Evolutionary conservation across 2,329 filamentous ascomycete genomes (phyloP).

Genomic region (Magnaporthiopsis rhizophila): DNA sequence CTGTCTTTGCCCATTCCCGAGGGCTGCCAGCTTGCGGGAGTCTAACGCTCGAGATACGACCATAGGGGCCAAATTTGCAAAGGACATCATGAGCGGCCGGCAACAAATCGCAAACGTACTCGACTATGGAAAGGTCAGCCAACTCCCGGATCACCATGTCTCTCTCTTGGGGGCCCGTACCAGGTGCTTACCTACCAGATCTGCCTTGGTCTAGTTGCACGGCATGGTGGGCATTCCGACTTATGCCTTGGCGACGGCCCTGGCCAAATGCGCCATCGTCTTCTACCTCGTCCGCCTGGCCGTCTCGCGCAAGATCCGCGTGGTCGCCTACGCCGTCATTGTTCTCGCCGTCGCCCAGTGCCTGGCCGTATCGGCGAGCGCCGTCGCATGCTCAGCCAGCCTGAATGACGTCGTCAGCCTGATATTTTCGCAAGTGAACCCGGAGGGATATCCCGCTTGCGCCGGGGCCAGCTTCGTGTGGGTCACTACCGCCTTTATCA

Average conservation of each 20-base stretch:
- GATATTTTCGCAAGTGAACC: neutral
- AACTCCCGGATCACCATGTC: too few species aligned
- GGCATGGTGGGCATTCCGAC: neutral
- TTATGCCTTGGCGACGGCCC: neutral
- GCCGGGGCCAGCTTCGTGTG: neutral
- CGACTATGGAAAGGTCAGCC: too few species aligned
- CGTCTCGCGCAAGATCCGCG: neutral
- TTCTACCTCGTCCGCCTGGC: conserved; percentile 2
- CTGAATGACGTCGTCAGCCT: too few species aligned
- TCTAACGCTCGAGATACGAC: too few species aligned
- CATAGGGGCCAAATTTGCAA: too few species aligned
- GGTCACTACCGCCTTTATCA: neutral
- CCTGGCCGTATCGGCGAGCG: neutral
- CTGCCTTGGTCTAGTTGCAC: neutral
- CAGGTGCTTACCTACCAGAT: too few species aligned
- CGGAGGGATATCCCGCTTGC: neutral
- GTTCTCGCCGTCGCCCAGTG: neutral
- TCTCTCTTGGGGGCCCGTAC: too few species aligned
- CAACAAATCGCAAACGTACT: too few species aligned
- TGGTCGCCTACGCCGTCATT: conserved; percentile 1
- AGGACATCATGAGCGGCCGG: too few species aligned
- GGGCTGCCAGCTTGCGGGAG: too few species aligned
- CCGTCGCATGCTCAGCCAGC: neutral
- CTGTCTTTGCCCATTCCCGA: too few species aligned
- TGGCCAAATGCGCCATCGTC: neutral